Evolutionary conservation across 2,329 filamentous ascomycete genomes (phyloP).

Genomic region (Botrytis pseudocinerea): DNA sequence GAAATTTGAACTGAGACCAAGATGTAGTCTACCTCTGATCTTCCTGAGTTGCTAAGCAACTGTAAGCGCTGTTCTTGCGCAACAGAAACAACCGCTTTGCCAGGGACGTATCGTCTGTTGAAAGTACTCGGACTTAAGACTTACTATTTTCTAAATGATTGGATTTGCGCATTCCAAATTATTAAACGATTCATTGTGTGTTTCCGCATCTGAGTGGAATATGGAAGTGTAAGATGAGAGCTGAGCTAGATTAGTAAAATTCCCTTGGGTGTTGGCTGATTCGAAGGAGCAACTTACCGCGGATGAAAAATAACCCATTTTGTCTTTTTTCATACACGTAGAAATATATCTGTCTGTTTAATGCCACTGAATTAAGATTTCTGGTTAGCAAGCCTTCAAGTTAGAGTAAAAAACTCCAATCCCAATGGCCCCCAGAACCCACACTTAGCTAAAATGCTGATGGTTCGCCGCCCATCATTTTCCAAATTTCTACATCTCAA

Average conservation of each 20-base stretch:
- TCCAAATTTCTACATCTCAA: background rate
- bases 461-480: background rate
- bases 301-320: background rate
- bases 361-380: background rate
- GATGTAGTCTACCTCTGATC: background rate
- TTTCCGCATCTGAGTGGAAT: accelerated
- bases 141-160: background rate
- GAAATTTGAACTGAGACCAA: too few relatives aligned
- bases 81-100: too few relatives aligned
- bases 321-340: background rate
- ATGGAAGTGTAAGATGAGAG: background rate
- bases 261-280: background rate
- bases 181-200: accelerated
- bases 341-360: background rate
- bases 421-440: constrained; percentile 3
- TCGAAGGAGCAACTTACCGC: background rate
- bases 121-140: background rate
- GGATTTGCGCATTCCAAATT: background rate
- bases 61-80: too few relatives aligned
- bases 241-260: background rate
- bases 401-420: background rate
- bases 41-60: background rate
- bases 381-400: background rate
- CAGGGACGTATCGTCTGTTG: background rate
- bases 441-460: background rate